Evolutionary conservation across 805 yeast genomes (phyloP).

Genomic region (Teunomyces atbi): DNA sequence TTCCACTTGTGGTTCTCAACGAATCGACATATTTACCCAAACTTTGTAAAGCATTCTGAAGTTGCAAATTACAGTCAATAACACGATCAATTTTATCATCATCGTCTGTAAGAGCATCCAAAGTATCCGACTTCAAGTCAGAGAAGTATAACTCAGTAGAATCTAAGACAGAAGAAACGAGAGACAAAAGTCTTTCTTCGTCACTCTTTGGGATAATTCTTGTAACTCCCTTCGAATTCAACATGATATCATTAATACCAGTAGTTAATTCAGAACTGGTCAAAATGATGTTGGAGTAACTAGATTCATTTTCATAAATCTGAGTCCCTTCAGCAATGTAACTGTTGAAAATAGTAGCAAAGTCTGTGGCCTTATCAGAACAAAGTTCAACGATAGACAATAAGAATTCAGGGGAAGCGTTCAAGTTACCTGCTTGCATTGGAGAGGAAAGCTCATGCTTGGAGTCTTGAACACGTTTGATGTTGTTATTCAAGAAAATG

Average conservation of each 20-base stretch:
- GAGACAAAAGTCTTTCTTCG: conserved; percentile 48
- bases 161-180: conserved; percentile 54
- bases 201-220: conserved; percentile 52
- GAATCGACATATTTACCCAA: conserved; percentile 55
- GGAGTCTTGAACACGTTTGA: conserved; percentile 70
- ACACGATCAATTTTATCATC: conserved; percentile 72
- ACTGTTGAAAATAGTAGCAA: conserved; percentile 73
- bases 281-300: conserved; percentile 60
- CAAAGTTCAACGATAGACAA: conserved; percentile 69
- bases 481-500: conserved; percentile 65
- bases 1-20: conserved; percentile 36
- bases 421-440: conserved; percentile 78
- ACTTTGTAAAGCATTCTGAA: conserved; percentile 68
- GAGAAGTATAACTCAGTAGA: conserved; percentile 62
- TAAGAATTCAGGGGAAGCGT: conserved; percentile 67
- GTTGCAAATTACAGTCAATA: conserved; percentile 68
- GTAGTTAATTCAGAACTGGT: conserved; percentile 63
- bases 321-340: conserved; percentile 74
- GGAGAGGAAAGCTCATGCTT: conserved; percentile 71
- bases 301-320: conserved; percentile 34
- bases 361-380: conserved; percentile 70
- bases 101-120: conserved; percentile 53
- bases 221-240: conserved; percentile 68
- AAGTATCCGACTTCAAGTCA: conserved; percentile 51
- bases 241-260: conserved; percentile 58